Evolutionary conservation across 116 monocot genomes (phyloP).

Genomic region (Trichopus zeylanicus): DNA sequence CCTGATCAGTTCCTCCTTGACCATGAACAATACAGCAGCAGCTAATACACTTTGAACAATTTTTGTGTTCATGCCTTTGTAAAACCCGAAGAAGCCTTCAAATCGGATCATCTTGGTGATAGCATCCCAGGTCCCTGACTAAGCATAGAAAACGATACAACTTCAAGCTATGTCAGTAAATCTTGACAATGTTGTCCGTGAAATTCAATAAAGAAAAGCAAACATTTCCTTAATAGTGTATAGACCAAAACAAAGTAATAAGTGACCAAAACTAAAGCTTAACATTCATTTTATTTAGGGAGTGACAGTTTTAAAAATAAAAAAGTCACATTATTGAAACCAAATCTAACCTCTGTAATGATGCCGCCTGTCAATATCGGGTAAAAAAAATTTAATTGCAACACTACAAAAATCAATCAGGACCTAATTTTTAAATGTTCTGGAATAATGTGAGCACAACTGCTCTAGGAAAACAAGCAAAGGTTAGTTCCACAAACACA

Average conservation of each 20-base stretch:
- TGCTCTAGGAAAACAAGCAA: too few species aligned
- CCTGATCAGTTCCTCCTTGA: slow-evolving; percentile 85
- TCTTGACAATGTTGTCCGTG: too few species aligned
- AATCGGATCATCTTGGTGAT: slow-evolving; percentile 70
- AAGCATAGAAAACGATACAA: not conserved
- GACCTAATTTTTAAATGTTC: too few species aligned
- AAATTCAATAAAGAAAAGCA: too few species aligned
- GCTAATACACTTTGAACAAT: slow-evolving; percentile 82
- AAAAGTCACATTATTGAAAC: not conserved
- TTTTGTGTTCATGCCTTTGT: slow-evolving; percentile 86
- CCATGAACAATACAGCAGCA: slow-evolving; percentile 76
- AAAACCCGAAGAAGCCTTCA: slow-evolving; percentile 56
- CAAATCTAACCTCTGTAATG: slow-evolving; percentile 52
- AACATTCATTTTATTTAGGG: not conserved
- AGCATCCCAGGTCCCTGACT: slow-evolving; percentile 71
- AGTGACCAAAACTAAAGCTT: too few species aligned
- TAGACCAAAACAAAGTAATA: too few species aligned
- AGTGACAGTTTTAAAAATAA: not conserved
- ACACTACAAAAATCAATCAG: too few species aligned
- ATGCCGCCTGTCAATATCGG: slow-evolving; percentile 47
- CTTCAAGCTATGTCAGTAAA: too few species aligned
- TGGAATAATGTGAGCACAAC: too few species aligned
- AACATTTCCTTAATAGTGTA: too few species aligned
- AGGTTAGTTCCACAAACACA: too few species aligned
- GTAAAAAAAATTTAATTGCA: too few species aligned